Evolutionary conservation across 139 green algal species (phyloP), one percentile per base, ranked within the genome.

Genomic region (Pseudopediastrum boryanum): DNA sequence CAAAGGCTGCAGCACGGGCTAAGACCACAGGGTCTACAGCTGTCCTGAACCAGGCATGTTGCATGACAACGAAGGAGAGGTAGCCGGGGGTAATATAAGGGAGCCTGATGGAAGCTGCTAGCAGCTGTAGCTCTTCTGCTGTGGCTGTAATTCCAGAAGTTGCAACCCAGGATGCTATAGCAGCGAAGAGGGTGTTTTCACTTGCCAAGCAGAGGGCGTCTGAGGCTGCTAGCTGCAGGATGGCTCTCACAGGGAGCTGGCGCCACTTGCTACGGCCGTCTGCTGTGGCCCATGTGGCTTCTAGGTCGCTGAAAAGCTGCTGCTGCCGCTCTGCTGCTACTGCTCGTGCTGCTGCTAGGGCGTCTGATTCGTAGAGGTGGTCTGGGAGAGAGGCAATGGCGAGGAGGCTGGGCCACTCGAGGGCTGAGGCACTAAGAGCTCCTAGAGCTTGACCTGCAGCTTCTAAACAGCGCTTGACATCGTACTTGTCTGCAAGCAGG

Each of bases 221-320:
- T 29, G 56, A 62, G 2, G 19, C n/a, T 21, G 46, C 71, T 27
- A 78, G 71, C 8, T 27, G 54, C 16, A 41, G 25, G n/a, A 78
- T 56, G 6, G 71, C 71, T 2, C 71, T 39, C 38, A 69, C 41
- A 27, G 71, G 71, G 41, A 78, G 71, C 71, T 78, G 71, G 54
- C 69, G 71, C 13, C 33, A 78, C 54, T 70, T 23, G 0, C 19
- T 44, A 10, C 71, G 54, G 16, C 71, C 71, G 29, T 78, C 71
- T 0, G 71, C 71, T 36, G 23, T 58, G 7, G 71, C 54, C 71
- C 71, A 78, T 27, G 44, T 42, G n/a, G 56, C 54, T 16, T 78
- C 71, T 4, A 78, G 27, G 54, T 78, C 71, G 2, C 71, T 56
- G 35, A 78, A 70, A 39, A 78, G 54, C 71, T 78, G 71, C 71